Base-by-base conservation (phyloP, 257 asterid genomes). In the Ajuga chamaepitys region DNA sequence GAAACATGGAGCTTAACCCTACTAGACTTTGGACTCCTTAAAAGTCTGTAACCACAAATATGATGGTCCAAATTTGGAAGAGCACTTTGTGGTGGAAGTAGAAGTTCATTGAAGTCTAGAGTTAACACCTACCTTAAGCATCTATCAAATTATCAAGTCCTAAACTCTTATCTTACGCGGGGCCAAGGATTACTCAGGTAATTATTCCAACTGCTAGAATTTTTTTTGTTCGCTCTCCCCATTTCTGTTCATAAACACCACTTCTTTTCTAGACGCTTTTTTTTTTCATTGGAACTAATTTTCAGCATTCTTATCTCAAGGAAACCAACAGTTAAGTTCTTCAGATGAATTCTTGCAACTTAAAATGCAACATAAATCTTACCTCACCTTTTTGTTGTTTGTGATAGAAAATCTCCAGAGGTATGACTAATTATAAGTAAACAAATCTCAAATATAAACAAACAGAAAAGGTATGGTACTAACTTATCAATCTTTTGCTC, bases 401-500 rank as follows among this genome's bases (percentile, higher is more conserved):
- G 32, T 30, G 45, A 46, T 28, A 58, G 28, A 47, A 42, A 18
- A 10, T 37, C 20, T 55, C 61, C 14, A 62, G 42, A 48, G 51
- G 62, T 26, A 59, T 34, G 11, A 20, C n/a, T 38, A 60, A 35
- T 24, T 5, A 30, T 42, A 22, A 54, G 17, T 28, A 53, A 53
- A 73, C 54, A 52, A 14, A 37, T 24, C 22, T 18, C 46, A 65
- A 32, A 63, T 55, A 66, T 42, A 17, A n/a, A 63, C 10, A 48
- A 64, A 18, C 51, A 62, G 51, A 26, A 25, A 57, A 22, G 52
- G 22, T 54, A 16, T 35, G 21, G 50, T 57, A 82, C 85, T 77
- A 64, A 91, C 97, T 73, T 71, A 61, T 82, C 76, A 72, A 52
- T 57, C 35, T 69, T 70, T 63, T 64, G 71, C 66, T 72, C 77